A percentile compares a stretch with the other conserved stretches of the same genome.
Conservation (phyloP, 2,329 filamentous ascomycete genomes). For the Fusarium tuaranense region DNA sequence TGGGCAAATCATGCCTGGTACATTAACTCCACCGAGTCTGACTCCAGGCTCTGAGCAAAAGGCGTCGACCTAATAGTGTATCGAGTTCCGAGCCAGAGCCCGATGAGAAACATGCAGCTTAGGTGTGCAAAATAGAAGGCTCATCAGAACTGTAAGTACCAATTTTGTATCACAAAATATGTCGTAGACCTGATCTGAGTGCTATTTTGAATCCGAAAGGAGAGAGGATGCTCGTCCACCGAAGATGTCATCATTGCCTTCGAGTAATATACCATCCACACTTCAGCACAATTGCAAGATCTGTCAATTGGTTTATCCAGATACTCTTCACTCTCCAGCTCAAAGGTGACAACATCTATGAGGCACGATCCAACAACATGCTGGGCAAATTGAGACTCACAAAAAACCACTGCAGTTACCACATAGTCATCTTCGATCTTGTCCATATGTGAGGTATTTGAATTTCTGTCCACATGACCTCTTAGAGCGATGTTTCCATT, state of each 20-base stretch:
- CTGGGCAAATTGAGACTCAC: conserved; percentile 55
- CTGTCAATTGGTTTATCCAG: too few species aligned
- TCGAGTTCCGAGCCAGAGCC: neutral
- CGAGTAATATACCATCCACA: too few species aligned
- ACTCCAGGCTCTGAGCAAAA: neutral
- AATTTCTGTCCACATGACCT: conserved; percentile 69
- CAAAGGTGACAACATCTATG: conserved; percentile 60
- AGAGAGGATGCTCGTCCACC: conserved; percentile 65
- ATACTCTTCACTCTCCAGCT: conserved; percentile 56
- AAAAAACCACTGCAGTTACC: conserved; percentile 54
- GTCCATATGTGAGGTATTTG: conserved; percentile 58
- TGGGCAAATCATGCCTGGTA: neutral
- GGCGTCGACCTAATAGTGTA: neutral
- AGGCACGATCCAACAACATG: conserved; percentile 62
- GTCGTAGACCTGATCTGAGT: too few species aligned
- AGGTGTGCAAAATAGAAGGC: conserved; percentile 1
- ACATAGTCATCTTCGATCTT: conserved; percentile 47
- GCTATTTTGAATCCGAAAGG: conserved; percentile 47
- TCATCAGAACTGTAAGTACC: conserved; percentile 36
- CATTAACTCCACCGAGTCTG: neutral
- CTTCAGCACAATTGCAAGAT: too few species aligned
- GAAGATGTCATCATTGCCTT: conserved; percentile 48
- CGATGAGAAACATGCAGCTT: neutral
- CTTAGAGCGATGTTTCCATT: conserved; percentile 42
- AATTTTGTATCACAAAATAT: too few species aligned